Evolutionary conservation across 768 basidiomycete genomes (phyloP), one percentile per base, ranked within the genome.

Genomic region (Mycena venus): DNA sequence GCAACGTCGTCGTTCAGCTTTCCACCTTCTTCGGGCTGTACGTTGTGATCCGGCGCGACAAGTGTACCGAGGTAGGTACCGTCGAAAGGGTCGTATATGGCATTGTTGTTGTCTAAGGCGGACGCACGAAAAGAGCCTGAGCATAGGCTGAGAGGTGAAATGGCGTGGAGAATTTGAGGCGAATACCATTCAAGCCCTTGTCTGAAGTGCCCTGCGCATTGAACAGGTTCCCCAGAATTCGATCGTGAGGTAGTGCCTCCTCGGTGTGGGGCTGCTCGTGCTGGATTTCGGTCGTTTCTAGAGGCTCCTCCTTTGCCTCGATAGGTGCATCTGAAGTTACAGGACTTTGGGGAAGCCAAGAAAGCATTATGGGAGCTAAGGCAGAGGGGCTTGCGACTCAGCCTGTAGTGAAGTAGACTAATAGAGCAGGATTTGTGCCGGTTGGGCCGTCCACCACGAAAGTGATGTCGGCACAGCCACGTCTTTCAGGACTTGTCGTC

Each of bases 11-110:
- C 77, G 27, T 25, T 69, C 4, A 59, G 38, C 29, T 65, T 66
- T 64, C 74, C 47, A n/a, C 21, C 29, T 25, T 62, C 72, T 40
- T 79, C 79, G 34, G 67, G 74, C 21, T 77, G 71, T 23, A 53
- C 32, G 59, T 67, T 64, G 47, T 25, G 64, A 36, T 79, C 75
- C 5, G 76, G 70, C 12, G 79, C 69, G 15, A 79, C 76, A 47
- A 89, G 77, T 4, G 83, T 32, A 23, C 89, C 90, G 6, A 89
- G 73, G 32, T 83, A 72, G 5, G 81, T 79, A 47, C 90, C 90
- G 32, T 88, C 85, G 73, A 87, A 90, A 25, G 90, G 89, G 59
- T 91, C 90, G 56, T 80, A 81, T 72, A 87, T 70, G 79, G 79
- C 58, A 71, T 15, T 47, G 34, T 36, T 70, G 23, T 55, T 29